These are phyloP conservation scores for Stachybotrys chlorohalonatus DNA, from an alignment of 2,329 filamentous ascomycete species.

Conservation along the genomic window DNA sequence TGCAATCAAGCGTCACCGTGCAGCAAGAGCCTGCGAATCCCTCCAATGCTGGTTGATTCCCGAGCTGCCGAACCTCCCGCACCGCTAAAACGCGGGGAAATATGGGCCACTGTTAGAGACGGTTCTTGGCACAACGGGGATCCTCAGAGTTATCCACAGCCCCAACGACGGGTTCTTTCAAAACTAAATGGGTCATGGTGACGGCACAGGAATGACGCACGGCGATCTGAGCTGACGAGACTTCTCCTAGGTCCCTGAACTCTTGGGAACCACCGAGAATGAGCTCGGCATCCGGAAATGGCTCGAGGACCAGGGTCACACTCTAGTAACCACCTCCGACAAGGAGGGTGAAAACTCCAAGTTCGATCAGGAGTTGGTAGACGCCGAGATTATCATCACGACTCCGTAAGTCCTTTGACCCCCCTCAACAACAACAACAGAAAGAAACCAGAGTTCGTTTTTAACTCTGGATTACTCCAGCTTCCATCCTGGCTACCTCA, in stretches of 20 bases:
- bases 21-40: background rate
- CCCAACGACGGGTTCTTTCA: background rate
- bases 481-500: conserved; percentile 98
- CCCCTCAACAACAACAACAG: background rate
- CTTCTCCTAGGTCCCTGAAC: conserved; percentile 52
- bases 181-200: background rate
- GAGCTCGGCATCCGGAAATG: conserved; percentile 96
- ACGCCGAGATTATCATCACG: conserved; percentile 98
- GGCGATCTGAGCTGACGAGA: background rate
- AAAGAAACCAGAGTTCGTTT: background rate
- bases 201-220: conserved; percentile 5
- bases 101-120: background rate
- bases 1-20: background rate
- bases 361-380: conserved; percentile 92
- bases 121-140: background rate
- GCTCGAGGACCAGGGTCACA: conserved; percentile 96
- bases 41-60: no score
- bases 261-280: conserved; percentile 95
- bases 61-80: no score
- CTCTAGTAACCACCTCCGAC: conserved; percentile 91
- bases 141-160: background rate
- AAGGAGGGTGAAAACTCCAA: conserved; percentile 91
- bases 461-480: conserved; percentile 30
- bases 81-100: background rate
- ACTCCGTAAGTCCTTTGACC: conserved; percentile 58